These are phyloP conservation scores for Gelatoporia subvermispora DNA, from an alignment of 768 basidiomycete species.

Conservation along the genomic window DNA sequence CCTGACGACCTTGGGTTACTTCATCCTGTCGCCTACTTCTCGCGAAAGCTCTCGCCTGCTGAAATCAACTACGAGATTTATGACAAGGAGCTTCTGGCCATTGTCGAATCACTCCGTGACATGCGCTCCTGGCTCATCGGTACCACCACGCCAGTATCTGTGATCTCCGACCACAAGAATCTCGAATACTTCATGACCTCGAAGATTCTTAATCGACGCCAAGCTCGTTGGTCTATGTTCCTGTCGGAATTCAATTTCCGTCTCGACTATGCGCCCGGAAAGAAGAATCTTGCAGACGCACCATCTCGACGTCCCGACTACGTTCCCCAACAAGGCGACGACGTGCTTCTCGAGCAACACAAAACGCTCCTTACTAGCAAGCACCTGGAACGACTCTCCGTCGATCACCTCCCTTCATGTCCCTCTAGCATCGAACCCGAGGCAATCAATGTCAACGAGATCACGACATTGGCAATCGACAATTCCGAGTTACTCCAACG, in stretches of 20 bases:
- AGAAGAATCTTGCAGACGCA: constrained; percentile 15
- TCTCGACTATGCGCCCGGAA: constrained; percentile 27
- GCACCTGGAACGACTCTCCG: constrained; percentile 3
- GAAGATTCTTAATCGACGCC: constrained; percentile 34
- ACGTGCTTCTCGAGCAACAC: neutral
- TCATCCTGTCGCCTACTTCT: constrained; percentile 36
- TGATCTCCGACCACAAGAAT: constrained; percentile 28
- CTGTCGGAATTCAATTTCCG: constrained; percentile 32
- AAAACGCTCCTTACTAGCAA: constrained; percentile 2
- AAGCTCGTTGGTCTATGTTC: constrained; percentile 37
- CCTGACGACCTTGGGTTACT: constrained; percentile 14
- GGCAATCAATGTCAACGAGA: neutral
- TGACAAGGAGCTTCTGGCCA: constrained; percentile 45
- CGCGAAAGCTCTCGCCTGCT: constrained; percentile 23
- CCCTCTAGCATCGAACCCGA: neutral
- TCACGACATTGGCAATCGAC: constrained; percentile 19
- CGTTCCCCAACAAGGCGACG: constrained; percentile 13
- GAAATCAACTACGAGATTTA: constrained; percentile 43
- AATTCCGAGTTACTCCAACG: constrained; percentile 14
- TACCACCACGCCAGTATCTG: constrained; percentile 9
- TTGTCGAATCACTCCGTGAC: constrained; percentile 35
- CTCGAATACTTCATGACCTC: constrained; percentile 38
- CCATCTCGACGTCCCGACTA: constrained; percentile 17
- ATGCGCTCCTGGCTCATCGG: constrained; percentile 27
- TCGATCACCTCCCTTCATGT: neutral